Evolutionary conservation across 768 basidiomycete genomes (phyloP).

Genomic region (Mycena galericulata): DNA sequence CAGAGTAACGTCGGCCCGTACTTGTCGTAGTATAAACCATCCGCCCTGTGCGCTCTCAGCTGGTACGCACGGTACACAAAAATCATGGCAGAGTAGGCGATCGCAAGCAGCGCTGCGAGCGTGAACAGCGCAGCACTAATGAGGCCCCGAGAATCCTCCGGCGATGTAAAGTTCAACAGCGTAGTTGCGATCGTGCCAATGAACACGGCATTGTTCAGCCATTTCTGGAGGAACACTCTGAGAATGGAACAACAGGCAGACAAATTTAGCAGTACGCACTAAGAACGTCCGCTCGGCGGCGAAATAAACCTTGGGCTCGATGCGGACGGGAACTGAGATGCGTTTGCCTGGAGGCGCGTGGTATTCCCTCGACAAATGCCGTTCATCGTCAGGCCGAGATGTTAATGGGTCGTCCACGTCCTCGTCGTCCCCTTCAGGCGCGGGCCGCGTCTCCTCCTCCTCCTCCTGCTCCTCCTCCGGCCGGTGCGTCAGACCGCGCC

Average conservation of each 20-base stretch:
- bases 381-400: slow-evolving; percentile 63
- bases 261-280: slow-evolving; percentile 60
- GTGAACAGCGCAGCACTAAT: slow-evolving; percentile 93
- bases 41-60: slow-evolving; percentile 77
- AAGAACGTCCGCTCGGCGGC: slow-evolving; percentile 95
- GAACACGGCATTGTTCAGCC: slow-evolving; percentile 89
- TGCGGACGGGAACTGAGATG: slow-evolving; percentile 93
- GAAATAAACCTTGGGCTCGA: slow-evolving; percentile 99
- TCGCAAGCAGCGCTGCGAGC: slow-evolving; percentile 86
- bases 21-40: slow-evolving; percentile 90
- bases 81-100: slow-evolving; percentile 86
- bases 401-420: slow-evolving; percentile 62
- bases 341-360: slow-evolving; percentile 85
- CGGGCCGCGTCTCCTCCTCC: slow-evolving; percentile 26
- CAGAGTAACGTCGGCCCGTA: slow-evolving; percentile 87
- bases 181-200: slow-evolving; percentile 92
- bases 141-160: slow-evolving; percentile 80
- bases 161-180: slow-evolving; percentile 85
- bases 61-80: slow-evolving; percentile 82
- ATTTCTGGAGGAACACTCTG: slow-evolving; percentile 67
- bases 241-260: slow-evolving; percentile 8
- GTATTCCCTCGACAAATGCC: slow-evolving; percentile 23
- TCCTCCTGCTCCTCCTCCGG: slow-evolving; percentile 30
- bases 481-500: slow-evolving; percentile 27
- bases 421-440: slow-evolving; percentile 35